Conservation (phyloP, 1,284 basidiomycete species). For the Naganishia sp. region DNA sequence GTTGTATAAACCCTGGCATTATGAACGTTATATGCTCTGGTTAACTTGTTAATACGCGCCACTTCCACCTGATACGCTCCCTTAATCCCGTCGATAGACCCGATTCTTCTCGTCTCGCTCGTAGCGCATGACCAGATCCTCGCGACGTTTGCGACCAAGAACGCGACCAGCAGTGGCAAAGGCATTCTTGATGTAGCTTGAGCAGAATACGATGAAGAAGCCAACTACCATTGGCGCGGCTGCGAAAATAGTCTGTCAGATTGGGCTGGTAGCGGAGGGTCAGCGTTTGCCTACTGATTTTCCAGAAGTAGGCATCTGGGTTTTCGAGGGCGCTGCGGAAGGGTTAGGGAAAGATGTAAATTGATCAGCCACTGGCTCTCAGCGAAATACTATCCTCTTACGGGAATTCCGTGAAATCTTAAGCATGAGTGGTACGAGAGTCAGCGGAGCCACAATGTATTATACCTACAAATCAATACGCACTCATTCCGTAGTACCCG, state of each 20-base stretch:
- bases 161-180: conserved; percentile 41
- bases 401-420: conserved; percentile 39
- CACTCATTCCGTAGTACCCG: conserved; percentile 8
- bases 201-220: conserved; percentile 53
- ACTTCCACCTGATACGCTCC: neutral
- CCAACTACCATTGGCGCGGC: conserved; percentile 47
- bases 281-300: conserved; percentile 36
- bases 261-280: neutral
- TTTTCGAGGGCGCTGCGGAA: conserved; percentile 27
- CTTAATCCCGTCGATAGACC: conserved; percentile 19
- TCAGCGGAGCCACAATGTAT: neutral
- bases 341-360: neutral
- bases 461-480: too few relatives aligned
- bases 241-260: neutral
- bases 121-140: conserved; percentile 34
- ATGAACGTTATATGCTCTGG: neutral
- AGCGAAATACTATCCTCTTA: conserved; percentile 10
- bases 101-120: conserved; percentile 27
- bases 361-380: conserved; percentile 47
- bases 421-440: neutral
- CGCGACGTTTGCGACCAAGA: conserved; percentile 39
- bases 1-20: neutral
- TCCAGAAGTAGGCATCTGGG: conserved; percentile 51
- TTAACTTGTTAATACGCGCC: neutral
- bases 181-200: conserved; percentile 43